A percentile compares a stretch with the other conserved stretches of the same genome.
Evolutionary conservation across 2,329 filamentous ascomycete genomes (phyloP).

Genomic region (Phaeomoniella chlamydospora): DNA sequence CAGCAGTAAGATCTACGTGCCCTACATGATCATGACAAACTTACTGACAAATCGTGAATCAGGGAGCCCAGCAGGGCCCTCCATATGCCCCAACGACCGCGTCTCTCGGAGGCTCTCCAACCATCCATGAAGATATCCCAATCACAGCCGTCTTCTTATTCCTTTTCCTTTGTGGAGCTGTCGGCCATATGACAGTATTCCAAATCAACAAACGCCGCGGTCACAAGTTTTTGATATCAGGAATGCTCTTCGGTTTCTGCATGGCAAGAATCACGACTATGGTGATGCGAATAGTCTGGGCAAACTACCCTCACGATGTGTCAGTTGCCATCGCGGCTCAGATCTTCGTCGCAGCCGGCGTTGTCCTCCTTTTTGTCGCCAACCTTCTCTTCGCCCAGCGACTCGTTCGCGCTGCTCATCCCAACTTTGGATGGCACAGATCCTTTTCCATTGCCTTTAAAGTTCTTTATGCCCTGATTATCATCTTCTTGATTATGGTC

Average conservation of each 20-base stretch:
- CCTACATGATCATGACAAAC: too few relatives aligned
- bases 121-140: slow-evolving; percentile 26
- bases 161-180: slow-evolving; percentile 26
- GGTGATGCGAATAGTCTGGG: slow-evolving; percentile 24
- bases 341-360: slow-evolving; percentile 60
- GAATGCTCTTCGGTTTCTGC: slow-evolving; percentile 31
- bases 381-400: slow-evolving; percentile 68
- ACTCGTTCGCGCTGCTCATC: slow-evolving; percentile 59
- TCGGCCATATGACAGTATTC: slow-evolving; percentile 29
- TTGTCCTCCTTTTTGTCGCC: slow-evolving; percentile 60
- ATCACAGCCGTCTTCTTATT: slow-evolving; percentile 48
- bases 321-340: slow-evolving; percentile 41
- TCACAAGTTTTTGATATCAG: slow-evolving; percentile 36
- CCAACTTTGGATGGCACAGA: slow-evolving; percentile 53
- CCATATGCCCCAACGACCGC: slow-evolving; percentile 18
- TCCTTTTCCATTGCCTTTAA: slow-evolving; percentile 38
- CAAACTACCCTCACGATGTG: slow-evolving; percentile 27
- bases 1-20: too few relatives aligned
- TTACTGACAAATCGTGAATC: too few relatives aligned
- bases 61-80: slow-evolving; percentile 6
- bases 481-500: slow-evolving; percentile 47
- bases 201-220: slow-evolving; percentile 23
- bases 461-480: slow-evolving; percentile 42
- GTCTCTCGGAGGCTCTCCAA: slow-evolving; percentile 34
- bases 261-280: slow-evolving; percentile 32